A percentile compares a stretch with the other conserved stretches of the same genome.
Conservation (phyloP, 1,284 basidiomycete species). For the Xerocomus nothofagi region DNA sequence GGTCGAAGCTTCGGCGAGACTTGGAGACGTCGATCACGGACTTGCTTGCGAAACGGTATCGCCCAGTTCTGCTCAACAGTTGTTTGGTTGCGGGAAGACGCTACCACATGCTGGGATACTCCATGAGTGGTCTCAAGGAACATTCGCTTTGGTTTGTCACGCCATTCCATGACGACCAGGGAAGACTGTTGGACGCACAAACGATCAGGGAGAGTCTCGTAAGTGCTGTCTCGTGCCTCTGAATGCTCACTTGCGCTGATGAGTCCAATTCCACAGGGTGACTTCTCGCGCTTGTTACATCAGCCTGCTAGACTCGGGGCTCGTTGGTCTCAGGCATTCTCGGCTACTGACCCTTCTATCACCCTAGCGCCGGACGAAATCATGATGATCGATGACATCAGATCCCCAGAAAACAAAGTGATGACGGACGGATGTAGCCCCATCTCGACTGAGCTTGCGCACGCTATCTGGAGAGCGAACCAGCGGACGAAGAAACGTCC, state of each 20-base stretch:
- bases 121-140: conserved; percentile 56
- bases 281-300: conserved; percentile 37
- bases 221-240: conserved; percentile 4
- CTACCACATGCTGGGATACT: conserved; percentile 62
- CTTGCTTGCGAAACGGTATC: conserved; percentile 47
- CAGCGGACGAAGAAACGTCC: conserved; percentile 23
- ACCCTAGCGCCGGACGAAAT: conserved; percentile 37
- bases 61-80: conserved; percentile 45
- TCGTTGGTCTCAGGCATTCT: conserved; percentile 54
- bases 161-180: conserved; percentile 38
- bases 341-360: conserved; percentile 47
- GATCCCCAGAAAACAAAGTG: conserved; percentile 23
- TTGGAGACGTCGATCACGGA: conserved; percentile 44
- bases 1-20: conserved; percentile 50
- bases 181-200: conserved; percentile 24
- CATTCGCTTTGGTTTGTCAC: conserved; percentile 63
- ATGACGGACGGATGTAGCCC: conserved; percentile 52
- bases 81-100: conserved; percentile 51
- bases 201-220: conserved; percentile 38
- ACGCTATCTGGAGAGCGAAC: conserved; percentile 36
- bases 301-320: conserved; percentile 51
- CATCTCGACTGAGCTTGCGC: conserved; percentile 40
- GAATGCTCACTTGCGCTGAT: conserved; percentile 6
- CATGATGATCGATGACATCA: conserved; percentile 27
- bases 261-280: conserved; percentile 32